phyloP scores from a whole-genome alignment of 2,329 filamentous ascomycete genomes.

The Beauveria sp. region DNA sequence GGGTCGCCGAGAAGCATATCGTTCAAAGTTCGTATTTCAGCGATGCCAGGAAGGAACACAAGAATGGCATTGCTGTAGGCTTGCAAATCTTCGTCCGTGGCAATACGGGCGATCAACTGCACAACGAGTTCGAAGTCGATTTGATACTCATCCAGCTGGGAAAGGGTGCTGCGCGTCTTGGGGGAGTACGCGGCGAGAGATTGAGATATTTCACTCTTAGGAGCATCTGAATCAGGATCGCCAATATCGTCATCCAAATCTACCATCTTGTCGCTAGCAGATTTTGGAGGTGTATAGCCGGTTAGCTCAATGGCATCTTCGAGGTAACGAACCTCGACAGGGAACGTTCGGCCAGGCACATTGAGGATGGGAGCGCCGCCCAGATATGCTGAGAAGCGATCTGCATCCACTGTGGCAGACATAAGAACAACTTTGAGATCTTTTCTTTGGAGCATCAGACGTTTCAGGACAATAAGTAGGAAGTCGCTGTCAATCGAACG shows the following conservation, averaged over 20 bases:
- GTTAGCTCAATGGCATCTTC: constrained; percentile 91
- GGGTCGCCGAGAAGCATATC: constrained; percentile 74
- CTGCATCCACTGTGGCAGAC: constrained; percentile 93
- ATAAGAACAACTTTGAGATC: constrained; percentile 91
- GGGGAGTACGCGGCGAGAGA: constrained; percentile 66
- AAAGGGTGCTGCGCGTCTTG: constrained; percentile 65
- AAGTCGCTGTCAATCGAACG: constrained; percentile 96
- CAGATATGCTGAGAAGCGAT: constrained; percentile 83
- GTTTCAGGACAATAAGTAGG: constrained; percentile 81
- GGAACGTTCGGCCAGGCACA: constrained; percentile 89
- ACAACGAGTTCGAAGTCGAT: constrained; percentile 86
- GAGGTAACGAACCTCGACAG: constrained; percentile 78
- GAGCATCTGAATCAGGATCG: constrained; percentile 35
- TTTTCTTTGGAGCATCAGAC: constrained; percentile 65
- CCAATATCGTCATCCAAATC: constrained; percentile 57
- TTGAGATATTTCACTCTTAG: constrained; percentile 51
- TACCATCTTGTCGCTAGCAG: constrained; percentile 43
- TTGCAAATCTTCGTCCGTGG: constrained; percentile 56
- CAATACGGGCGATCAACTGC: constrained; percentile 69
- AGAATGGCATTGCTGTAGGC: constrained; percentile 82
- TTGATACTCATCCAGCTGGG: constrained; percentile 79
- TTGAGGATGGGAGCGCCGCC: constrained; percentile 78
- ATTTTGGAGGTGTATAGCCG: constrained; percentile 52
- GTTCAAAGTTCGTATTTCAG: constrained; percentile 82
- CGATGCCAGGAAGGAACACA: constrained; percentile 92